These are phyloP conservation scores for Penicillium sp. DNA, from an alignment of 2,329 filamentous ascomycete species.

Conservation along the genomic window DNA sequence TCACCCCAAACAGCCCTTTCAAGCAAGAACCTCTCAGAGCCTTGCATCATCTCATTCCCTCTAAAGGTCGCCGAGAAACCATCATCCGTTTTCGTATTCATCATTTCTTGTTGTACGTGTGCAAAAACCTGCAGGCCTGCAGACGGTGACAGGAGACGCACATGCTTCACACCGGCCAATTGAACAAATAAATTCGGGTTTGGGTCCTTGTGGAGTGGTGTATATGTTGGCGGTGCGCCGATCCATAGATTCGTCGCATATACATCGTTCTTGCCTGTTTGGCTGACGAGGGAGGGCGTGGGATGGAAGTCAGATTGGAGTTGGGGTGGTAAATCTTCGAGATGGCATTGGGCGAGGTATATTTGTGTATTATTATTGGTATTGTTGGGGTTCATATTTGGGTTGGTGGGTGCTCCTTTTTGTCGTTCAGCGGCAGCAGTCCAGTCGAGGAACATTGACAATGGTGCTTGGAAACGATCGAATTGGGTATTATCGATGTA, in stretches of 20 bases:
- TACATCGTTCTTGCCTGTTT: conserved; percentile 72
- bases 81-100: conserved; percentile 29
- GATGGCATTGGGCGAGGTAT: conserved; percentile 80
- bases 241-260: conserved; percentile 87
- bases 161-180: conserved; percentile 65
- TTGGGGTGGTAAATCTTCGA: conserved; percentile 61
- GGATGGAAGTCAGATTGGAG: conserved; percentile 63
- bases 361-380: conserved; percentile 32
- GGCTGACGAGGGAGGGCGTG: conserved; percentile 59
- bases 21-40: conserved; percentile 63
- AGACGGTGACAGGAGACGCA: conserved; percentile 67
- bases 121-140: conserved; percentile 64
- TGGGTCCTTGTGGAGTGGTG: conserved; percentile 85
- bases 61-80: conserved; percentile 52
- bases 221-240: conserved; percentile 79
- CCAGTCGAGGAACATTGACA: conserved; percentile 63
- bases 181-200: conserved; percentile 93
- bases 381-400: conserved; percentile 16
- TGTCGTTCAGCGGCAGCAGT: conserved; percentile 21
- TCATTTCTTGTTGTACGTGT: conserved; percentile 33
- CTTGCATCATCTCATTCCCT: conserved; percentile 88
- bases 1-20: conserved; percentile 67
- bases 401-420: conserved; percentile 15
- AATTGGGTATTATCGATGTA: conserved; percentile 28
- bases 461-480: conserved; percentile 44